A percentile compares a stretch with the other conserved stretches of the same genome.
phyloP scores from a whole-genome alignment of 148 eudicot species.

The Arctostaphylos glauca region DNA sequence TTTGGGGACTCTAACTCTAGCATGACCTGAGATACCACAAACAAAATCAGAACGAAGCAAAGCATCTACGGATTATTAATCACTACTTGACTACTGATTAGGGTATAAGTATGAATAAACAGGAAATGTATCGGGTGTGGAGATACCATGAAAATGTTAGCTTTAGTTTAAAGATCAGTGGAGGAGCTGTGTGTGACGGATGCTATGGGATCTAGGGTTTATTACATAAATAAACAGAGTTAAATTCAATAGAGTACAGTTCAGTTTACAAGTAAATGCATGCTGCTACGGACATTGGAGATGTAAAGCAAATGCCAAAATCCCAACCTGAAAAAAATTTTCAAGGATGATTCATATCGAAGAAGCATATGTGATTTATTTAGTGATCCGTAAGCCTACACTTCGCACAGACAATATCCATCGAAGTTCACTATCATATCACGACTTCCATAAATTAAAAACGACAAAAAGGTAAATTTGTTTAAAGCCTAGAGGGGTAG shows the following conservation, averaged over 20 bases:
- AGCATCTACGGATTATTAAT: not conserved
- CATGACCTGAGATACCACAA: constrained; percentile 43
- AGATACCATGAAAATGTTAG: not conserved
- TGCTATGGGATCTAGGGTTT: not conserved
- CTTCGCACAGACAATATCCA: not conserved
- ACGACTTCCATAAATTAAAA: not conserved
- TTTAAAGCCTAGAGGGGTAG: not conserved
- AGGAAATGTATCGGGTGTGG: not conserved
- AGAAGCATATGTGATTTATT: not conserved
- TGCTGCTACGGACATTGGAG: not conserved
- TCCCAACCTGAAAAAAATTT: not conserved
- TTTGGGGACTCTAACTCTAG: constrained; percentile 68
- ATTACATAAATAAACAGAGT: not conserved
- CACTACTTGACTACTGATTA: not conserved
- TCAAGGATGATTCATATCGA: not conserved
- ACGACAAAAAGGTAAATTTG: not conserved
- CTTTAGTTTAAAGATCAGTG: not conserved
- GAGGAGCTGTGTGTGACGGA: not conserved
- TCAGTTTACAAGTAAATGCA: not conserved
- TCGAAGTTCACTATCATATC: not conserved
- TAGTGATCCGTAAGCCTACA: not conserved
- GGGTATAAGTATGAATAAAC: not conserved
- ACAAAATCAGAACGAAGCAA: not conserved
- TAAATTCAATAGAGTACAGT: not conserved
- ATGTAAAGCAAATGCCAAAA: not conserved